A percentile compares a stretch with the other conserved stretches of the same genome.
Evolutionary conservation across 139 green algal species (phyloP).

Genomic region (Microglena sp.): DNA sequence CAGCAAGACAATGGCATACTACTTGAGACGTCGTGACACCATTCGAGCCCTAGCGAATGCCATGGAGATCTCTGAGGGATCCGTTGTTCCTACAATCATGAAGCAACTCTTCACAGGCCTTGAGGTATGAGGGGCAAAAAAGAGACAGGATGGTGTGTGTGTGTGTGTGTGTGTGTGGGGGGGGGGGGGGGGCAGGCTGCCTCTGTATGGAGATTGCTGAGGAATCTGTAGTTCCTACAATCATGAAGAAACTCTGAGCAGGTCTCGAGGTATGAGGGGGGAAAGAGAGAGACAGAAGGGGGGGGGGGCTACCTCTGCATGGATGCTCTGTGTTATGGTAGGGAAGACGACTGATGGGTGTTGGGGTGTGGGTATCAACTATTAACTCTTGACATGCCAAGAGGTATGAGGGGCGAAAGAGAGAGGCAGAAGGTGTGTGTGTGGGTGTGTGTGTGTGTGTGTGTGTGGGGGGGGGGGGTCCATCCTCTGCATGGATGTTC

Average conservation of each 20-base stretch:
- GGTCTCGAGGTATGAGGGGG: conserved; percentile 42
- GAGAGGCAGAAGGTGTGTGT: too few relatives aligned
- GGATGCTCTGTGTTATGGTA: too few relatives aligned
- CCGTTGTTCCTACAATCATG: conserved; percentile 60
- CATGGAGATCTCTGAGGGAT: conserved; percentile 43
- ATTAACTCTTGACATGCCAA: too few relatives aligned
- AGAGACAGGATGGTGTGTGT: neutral
- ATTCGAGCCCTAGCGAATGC: conserved; percentile 50
- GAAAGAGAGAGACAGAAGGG: neutral
- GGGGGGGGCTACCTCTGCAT: too few relatives aligned
- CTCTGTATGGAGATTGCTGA: conserved; percentile 48
- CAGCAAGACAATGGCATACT: conserved; percentile 55
- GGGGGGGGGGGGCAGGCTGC: neutral
- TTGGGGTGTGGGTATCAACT: too few relatives aligned
- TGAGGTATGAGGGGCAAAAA: conserved; percentile 24
- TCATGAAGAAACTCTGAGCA: conserved; percentile 70
- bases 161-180: neutral
- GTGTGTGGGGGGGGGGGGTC: too few relatives aligned
- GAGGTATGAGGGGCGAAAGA: too few relatives aligned
- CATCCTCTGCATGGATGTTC: too few relatives aligned
- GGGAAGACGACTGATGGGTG: too few relatives aligned
- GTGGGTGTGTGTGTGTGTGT: too few relatives aligned
- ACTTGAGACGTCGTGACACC: conserved; percentile 67
- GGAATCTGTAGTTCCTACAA: conserved; percentile 44
- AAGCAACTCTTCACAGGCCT: conserved; percentile 66